These are phyloP conservation scores for Pouteria campechiana DNA, from an alignment of 179 eudicot species.

Conservation along the genomic window DNA sequence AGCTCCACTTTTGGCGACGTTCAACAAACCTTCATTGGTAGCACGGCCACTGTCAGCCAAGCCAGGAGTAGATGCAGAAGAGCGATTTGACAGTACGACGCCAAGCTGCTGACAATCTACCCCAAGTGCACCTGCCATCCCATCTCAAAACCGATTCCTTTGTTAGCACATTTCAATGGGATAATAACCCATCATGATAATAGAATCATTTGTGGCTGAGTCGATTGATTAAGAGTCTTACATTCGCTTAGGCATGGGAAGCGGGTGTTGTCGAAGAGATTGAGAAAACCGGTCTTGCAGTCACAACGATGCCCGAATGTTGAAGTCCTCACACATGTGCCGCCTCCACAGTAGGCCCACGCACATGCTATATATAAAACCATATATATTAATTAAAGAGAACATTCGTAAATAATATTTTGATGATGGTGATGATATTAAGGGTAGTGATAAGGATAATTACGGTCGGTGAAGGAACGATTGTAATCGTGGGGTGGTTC, in stretches of 20 bases:
- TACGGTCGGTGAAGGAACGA: slow-evolving; percentile 33
- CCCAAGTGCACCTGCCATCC: slow-evolving; percentile 26
- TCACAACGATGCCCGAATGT: slow-evolving; percentile 12
- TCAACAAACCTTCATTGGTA: too few relatives aligned
- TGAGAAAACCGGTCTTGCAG: slow-evolving; percentile 19
- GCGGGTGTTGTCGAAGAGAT: slow-evolving; percentile 22
- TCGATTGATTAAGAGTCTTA: slow-evolving; percentile 9
- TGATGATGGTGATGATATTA: background rate
- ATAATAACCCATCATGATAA: background rate
- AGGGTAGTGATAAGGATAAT: background rate
- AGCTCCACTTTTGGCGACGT: too few relatives aligned
- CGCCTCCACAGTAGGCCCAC: slow-evolving; percentile 40
- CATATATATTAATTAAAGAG: background rate
- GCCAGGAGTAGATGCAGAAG: slow-evolving; percentile 10
- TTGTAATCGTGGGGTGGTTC: too few relatives aligned
- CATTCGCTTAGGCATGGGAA: slow-evolving; percentile 36
- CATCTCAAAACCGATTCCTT: background rate
- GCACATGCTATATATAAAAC: slow-evolving; percentile 18
- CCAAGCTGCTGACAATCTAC: slow-evolving; percentile 24
- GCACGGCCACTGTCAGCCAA: slow-evolving; percentile 4
- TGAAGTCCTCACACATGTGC: slow-evolving; percentile 30
- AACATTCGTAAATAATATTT: background rate
- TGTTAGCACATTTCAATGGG: background rate
- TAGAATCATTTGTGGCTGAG: background rate
- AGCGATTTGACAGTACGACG: slow-evolving; percentile 8